Evolutionary conservation across 768 basidiomycete genomes (phyloP), one percentile per base, ranked within the genome.

Genomic region (Chalciporus pseudorubinellus): DNA sequence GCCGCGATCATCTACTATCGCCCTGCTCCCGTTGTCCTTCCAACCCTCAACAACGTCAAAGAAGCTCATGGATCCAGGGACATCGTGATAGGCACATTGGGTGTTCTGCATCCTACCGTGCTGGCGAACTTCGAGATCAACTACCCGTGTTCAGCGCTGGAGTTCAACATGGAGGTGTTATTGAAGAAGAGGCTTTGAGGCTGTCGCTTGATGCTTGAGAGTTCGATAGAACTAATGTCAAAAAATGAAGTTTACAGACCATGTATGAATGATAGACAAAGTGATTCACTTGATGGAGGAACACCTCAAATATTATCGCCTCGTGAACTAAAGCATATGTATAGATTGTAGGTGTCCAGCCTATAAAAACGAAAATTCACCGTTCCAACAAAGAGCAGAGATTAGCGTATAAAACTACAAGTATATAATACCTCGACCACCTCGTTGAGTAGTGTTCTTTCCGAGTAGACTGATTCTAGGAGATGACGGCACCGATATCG

Each of bases 81-180:
- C 69, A 65, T 84, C 28, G 76, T 79, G 55, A 89, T 99, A 57
- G 97, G 97, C 39, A 81, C 77, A n/a, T 74, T 99, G 52, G 97
- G 97, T 24, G 91, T 98, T 59, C 74, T 99, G 46, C 95, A 99
- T 69, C 97, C 97, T 9, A 80, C 74, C 6, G 97, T 98, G 4
- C 74, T 99, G 50, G 83, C 84, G 60, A 93, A 92, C 64, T 99
- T 95, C 70, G 95, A 98, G 70, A 87, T 98, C 55, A 81, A 80
- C 38, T 95, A 90, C 73, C 95, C 95, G 18, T 98, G 95, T 72
- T 98, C 95, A 29, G 87, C 87, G 7, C 73, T 99, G 50, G 95
- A 99, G 77, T 93, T 99, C 69, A 87, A 86, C 26, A 77, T 98
- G 40, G 95, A 98, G 70, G 90, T 90, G n/a, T 92, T 99, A 79